Conservation (phyloP, 169 alveolate species). For the Besnoitia besnoiti region DNA sequence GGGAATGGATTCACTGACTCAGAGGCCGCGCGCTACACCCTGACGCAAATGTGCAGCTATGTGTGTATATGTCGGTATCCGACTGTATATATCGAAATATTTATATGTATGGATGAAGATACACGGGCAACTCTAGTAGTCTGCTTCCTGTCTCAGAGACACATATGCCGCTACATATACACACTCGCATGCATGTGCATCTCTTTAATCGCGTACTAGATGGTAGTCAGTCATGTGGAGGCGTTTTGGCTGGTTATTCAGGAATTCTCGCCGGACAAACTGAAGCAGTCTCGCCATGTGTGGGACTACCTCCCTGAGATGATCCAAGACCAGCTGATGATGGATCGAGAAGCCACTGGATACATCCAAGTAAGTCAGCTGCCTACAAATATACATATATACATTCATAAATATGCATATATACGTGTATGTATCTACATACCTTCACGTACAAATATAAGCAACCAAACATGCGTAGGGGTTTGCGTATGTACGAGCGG, state of each 20-base stretch:
- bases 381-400: no score
- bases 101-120: neutral
- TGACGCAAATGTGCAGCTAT: neutral
- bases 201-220: neutral
- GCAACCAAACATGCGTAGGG: no score
- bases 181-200: neutral
- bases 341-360: slow-evolving; percentile 99
- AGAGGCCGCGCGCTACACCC: neutral
- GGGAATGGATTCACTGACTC: neutral
- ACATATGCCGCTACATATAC: neutral
- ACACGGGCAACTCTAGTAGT: no score
- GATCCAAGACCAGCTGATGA: slow-evolving; percentile 94
- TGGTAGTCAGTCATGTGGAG: neutral
- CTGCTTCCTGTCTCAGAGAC: no score
- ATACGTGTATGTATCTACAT: no score
- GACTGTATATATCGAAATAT: neutral
- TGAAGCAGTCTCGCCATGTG: slow-evolving; percentile 65
- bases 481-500: no score
- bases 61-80: neutral
- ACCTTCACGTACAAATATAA: no score
- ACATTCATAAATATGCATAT: no score
- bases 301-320: slow-evolving; percentile 93
- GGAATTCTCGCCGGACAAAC: slow-evolving; percentile 61
- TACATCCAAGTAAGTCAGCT: slow-evolving; percentile 89
- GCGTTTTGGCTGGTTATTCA: neutral